Conservation (phyloP, 495 filamentous ascomycete species). For the Penicillium macrosclerotiorum region DNA sequence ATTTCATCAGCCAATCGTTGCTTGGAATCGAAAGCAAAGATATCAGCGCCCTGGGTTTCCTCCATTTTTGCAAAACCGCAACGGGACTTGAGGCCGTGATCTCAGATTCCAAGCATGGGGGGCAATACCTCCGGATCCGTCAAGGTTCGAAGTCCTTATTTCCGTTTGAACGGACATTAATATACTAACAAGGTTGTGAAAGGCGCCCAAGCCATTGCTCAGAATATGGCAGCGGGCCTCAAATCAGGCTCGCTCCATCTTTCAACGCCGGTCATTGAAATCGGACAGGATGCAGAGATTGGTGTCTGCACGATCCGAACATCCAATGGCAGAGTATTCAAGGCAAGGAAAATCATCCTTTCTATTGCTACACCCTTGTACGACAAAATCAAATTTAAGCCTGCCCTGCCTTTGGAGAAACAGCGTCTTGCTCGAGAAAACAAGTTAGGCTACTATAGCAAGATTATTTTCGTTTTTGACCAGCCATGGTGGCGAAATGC, state of each 20-base stretch:
- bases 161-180: no score
- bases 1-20: slow-evolving; percentile 17
- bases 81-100: slow-evolving; percentile 35
- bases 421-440: slow-evolving; percentile 12
- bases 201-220: slow-evolving; percentile 27
- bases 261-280: slow-evolving; percentile 3
- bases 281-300: slow-evolving; percentile 18
- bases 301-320: neutral
- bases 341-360: slow-evolving; percentile 27
- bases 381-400: slow-evolving; percentile 30
- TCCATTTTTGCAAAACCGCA: slow-evolving; percentile 42
- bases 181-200: no score
- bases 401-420: slow-evolving; percentile 21
- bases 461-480: slow-evolving; percentile 33
- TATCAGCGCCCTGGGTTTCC: slow-evolving; percentile 40
- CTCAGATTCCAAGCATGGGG: slow-evolving; percentile 40
- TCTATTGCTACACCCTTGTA: slow-evolving; percentile 33
- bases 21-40: slow-evolving; percentile 38
- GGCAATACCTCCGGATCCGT: slow-evolving; percentile 34
- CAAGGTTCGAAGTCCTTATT: no score
- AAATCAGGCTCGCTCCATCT: neutral
- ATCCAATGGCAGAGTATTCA: slow-evolving; percentile 12
- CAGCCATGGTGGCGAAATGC: slow-evolving; percentile 40
- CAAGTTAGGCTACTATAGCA: slow-evolving; percentile 30
- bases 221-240: slow-evolving; percentile 20